These are phyloP conservation scores for Mycena leptocephala DNA, from an alignment of 768 basidiomycete species.

Conservation along the genomic window DNA sequence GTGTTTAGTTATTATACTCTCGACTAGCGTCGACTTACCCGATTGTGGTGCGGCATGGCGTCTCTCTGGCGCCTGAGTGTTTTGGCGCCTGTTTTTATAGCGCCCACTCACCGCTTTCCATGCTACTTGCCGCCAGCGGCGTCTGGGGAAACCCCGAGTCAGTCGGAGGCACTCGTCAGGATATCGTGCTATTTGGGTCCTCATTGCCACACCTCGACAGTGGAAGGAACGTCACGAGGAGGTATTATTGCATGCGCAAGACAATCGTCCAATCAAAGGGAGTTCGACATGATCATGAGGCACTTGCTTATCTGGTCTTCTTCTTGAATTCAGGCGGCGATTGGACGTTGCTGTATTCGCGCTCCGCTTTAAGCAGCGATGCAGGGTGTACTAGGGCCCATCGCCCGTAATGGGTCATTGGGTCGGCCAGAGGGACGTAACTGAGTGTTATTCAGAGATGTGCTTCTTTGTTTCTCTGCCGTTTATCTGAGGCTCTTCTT, in stretches of 20 bases:
- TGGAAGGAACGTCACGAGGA: conserved; percentile 11
- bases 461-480: neutral
- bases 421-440: neutral
- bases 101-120: conserved; percentile 8
- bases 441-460: neutral
- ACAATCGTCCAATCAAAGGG: conserved; percentile 20
- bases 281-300: conserved; percentile 12
- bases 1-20: conserved; percentile 14
- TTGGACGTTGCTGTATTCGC: conserved; percentile 14
- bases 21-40: conserved; percentile 11
- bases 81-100: conserved; percentile 20
- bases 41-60: conserved; percentile 10
- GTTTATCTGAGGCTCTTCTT: neutral
- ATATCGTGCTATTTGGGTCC: conserved; percentile 16
- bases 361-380: conserved; percentile 5
- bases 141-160: conserved; percentile 7
- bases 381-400: neutral
- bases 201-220: conserved; percentile 7
- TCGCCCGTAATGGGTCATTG: neutral
- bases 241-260: conserved; percentile 5
- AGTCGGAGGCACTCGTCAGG: conserved; percentile 10
- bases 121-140: conserved; percentile 5
- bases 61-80: neutral
- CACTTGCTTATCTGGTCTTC: neutral
- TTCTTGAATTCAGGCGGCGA: neutral